Evolutionary conservation across 2,329 filamentous ascomycete genomes (phyloP).

Genomic region (Penicillium brasilianum): DNA sequence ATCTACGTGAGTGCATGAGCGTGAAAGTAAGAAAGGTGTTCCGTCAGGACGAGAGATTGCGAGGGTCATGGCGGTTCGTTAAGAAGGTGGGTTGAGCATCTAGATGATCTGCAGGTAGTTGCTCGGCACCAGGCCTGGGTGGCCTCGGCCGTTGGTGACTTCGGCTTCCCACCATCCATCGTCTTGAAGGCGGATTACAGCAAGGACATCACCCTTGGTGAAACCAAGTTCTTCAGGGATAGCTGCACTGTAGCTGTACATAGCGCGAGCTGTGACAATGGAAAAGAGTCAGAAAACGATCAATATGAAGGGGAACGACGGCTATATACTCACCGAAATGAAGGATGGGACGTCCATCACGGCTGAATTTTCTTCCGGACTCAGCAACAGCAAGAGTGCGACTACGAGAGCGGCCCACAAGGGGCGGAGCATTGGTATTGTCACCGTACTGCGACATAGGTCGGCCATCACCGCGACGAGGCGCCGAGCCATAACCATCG

Average conservation of each 20-base stretch:
- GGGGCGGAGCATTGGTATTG: constrained; percentile 50
- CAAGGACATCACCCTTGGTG: constrained; percentile 86
- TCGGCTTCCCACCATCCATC: constrained; percentile 99
- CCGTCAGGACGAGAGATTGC: constrained; percentile 28
- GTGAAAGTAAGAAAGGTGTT: constrained; percentile 18
- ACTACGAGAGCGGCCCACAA: constrained; percentile 65
- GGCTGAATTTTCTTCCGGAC: constrained; percentile 72
- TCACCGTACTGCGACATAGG: constrained; percentile 58
- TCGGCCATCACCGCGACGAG: constrained; percentile 53
- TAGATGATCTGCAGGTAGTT: constrained; percentile 68
- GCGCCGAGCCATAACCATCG: constrained; percentile 43
- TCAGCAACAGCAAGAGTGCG: constrained; percentile 84
- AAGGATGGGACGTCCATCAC: constrained; percentile 83
- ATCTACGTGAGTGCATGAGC: constrained; percentile 28
- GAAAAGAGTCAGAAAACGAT: constrained; percentile 23
- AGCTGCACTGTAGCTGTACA: constrained; percentile 92
- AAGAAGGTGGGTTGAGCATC: constrained; percentile 25
- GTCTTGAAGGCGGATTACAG: constrained; percentile 88
- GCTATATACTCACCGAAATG: constrained; percentile 78
- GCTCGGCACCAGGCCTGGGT: constrained; percentile 66
- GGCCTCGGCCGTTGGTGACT: constrained; percentile 64
- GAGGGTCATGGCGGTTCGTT: constrained; percentile 35
- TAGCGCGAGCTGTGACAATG: constrained; percentile 74
- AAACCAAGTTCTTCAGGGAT: constrained; percentile 96
- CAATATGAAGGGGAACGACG: too few species aligned